Evolutionary conservation across 371 early-diverging fungal genomes (phyloP).

Genomic region (Parasitella parasitica): DNA sequence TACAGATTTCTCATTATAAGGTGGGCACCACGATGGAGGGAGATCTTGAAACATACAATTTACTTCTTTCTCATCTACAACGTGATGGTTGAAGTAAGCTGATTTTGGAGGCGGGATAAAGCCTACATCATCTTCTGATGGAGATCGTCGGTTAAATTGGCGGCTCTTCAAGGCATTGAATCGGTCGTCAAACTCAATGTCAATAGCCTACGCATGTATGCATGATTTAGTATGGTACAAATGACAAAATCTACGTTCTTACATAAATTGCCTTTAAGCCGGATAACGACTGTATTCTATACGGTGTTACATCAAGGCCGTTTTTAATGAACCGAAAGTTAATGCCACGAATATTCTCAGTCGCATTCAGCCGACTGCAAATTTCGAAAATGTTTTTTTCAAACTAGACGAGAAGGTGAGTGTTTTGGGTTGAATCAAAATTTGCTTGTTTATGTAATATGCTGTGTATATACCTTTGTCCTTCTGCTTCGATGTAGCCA

Average conservation of each 20-base stretch:
- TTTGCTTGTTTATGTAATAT: neutral
- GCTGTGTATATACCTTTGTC: too few relatives aligned
- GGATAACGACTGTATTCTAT: constrained; percentile 2
- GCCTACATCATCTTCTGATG: constrained; percentile 7
- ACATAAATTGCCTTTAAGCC: constrained; percentile 15
- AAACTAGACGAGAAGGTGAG: constrained; percentile 28
- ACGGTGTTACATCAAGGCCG: constrained; percentile 12
- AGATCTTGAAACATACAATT: constrained; percentile 13
- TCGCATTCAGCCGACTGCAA: constrained; percentile 46
- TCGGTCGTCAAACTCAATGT: constrained; percentile 40
- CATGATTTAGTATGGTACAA: neutral
- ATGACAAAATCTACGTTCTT: neutral
- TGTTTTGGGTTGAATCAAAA: neutral
- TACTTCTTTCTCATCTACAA: constrained; percentile 6
- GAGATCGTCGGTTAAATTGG: constrained; percentile 15
- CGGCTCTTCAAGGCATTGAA: constrained; percentile 33
- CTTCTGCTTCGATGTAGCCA: constrained; percentile 25
- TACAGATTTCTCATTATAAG: constrained; percentile 7
- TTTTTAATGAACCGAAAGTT: constrained; percentile 40
- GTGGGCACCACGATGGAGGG: constrained; percentile 17
- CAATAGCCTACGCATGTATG: constrained; percentile 23
- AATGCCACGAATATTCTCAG: constrained; percentile 50
- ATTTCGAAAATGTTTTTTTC: constrained; percentile 36
- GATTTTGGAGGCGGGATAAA: constrained; percentile 12
- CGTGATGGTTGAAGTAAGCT: constrained; percentile 4